Evolutionary conservation across 176 grass and related monocot species (phyloP), one percentile per base, ranked within the genome.

Genomic region (Eleusine indica): DNA sequence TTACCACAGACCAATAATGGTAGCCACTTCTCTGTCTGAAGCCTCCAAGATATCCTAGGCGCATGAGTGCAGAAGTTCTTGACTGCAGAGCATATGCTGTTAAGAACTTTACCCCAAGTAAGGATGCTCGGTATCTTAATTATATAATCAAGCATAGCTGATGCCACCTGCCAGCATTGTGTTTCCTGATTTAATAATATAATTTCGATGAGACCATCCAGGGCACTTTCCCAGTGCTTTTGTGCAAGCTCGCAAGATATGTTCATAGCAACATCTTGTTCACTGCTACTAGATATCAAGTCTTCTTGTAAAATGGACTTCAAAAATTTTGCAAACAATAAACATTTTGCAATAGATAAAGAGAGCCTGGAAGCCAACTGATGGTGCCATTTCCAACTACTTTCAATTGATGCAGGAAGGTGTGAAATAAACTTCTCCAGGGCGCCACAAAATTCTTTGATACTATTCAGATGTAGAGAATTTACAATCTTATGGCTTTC

Each of bases 1-100:
- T 79, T 80, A 70, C 49, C 72, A 21, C 64, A 83, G 86, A 93
- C 40, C 82, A 98, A 88, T 66, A 74, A 76, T 35, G 87, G 90
- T 70, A 98, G 41, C 91, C 96, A 95, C 87, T 91, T 95, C 73
- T 93, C 96, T 86, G 92, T 91, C 66, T 95, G 90, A 68, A 95
- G 84, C 75, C 95, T 90, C 92, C 90, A 89, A 85, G 92, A 91
- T 89, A 98, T 88, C 82, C 79, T 98, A 58, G 95, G 95, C 75
- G 95, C 92, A 88, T 98, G 90, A 76, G 76, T 76, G 70, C 95
- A 91, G 52, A 94, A 80, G 63, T 80, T 62, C 21, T 89, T 89
- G 44, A 98, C 87, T 78, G 85, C 75, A 84, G 83, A 82, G 80
- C 88, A 95, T 72, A 82, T 60, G 29, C 61, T 42, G 84, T 73